phyloP scores from a whole-genome alignment of 805 yeast species.

The Dipodascus albidus region DNA sequence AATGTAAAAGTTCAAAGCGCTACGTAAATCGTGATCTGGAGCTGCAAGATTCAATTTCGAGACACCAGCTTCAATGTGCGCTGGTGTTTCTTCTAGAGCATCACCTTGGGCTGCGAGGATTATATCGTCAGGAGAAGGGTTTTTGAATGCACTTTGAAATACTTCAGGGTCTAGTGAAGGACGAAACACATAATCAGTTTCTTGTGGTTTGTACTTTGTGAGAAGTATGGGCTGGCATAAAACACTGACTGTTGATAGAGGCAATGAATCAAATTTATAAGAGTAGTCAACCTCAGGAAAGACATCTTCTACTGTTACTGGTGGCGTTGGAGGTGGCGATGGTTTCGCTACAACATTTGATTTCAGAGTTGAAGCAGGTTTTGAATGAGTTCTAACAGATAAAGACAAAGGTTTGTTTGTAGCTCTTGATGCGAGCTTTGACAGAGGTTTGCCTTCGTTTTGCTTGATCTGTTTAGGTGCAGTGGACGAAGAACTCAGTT shows the following conservation, averaged over 20 bases:
- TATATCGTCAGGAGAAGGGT: conserved; percentile 63
- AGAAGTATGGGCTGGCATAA: neutral
- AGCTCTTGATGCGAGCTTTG: neutral
- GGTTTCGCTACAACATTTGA: neutral
- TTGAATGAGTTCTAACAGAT: neutral
- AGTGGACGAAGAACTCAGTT: neutral
- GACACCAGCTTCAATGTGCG: neutral
- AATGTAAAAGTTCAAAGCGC: neutral
- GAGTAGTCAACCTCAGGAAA: conserved; percentile 3
- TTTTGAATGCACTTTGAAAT: conserved; percentile 34
- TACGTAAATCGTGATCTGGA: neutral
- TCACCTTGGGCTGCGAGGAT: neutral
- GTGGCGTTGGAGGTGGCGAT: neutral
- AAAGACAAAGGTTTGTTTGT: neutral
- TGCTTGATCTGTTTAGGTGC: neutral
- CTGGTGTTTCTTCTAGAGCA: neutral
- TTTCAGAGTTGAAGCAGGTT: neutral
- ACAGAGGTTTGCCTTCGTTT: conserved; percentile 5
- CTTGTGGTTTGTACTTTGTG: neutral
- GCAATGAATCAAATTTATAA: neutral
- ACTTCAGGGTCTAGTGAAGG: neutral
- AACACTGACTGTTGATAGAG: conserved; percentile 1
- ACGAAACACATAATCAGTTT: neutral
- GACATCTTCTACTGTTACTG: neutral
- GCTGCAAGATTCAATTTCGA: neutral